A percentile compares a stretch with the other conserved stretches of the same genome.
phyloP scores from a whole-genome alignment of 352 stramenopile genomes.

The Globisporangium spinosum region DNA sequence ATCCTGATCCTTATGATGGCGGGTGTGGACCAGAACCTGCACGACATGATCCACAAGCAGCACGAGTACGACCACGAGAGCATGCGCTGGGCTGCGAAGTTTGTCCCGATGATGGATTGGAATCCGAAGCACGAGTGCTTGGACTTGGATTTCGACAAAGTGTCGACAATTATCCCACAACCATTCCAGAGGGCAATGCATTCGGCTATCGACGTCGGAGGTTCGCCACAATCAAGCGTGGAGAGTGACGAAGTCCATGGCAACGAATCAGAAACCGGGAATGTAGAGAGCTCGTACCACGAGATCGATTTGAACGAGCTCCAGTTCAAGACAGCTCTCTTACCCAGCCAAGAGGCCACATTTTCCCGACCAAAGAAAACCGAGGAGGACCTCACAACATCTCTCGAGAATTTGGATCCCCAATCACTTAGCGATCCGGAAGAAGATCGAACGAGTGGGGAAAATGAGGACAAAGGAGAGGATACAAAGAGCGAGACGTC shows the following conservation, averaged over 20 bases:
- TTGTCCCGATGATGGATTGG: constrained; percentile 40
- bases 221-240: neutral
- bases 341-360: neutral
- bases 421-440: neutral
- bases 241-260: neutral
- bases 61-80: constrained; percentile 38
- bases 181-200: constrained; percentile 8
- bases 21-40: constrained; percentile 54
- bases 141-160: constrained; percentile 43
- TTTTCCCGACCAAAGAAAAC: neutral
- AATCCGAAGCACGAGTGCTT: constrained; percentile 27
- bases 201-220: constrained; percentile 23
- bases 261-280: constrained; percentile 5
- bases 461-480: neutral
- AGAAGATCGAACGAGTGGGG: neutral
- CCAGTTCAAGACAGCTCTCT: constrained; percentile 6
- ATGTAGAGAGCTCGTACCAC: constrained; percentile 6
- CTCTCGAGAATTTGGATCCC: neutral
- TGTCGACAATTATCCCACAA: constrained; percentile 28
- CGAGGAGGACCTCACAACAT: neutral
- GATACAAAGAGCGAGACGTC: constrained; percentile 21
- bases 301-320: constrained; percentile 15
- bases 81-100: constrained; percentile 44
- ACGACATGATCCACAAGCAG: constrained; percentile 56
- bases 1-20: constrained; percentile 52